Percentiles rank a stretch among this genome's conserved stretches.
phyloP scores from a whole-genome alignment of 768 basidiomycete genomes.

The Lactarius sanguifluus region DNA sequence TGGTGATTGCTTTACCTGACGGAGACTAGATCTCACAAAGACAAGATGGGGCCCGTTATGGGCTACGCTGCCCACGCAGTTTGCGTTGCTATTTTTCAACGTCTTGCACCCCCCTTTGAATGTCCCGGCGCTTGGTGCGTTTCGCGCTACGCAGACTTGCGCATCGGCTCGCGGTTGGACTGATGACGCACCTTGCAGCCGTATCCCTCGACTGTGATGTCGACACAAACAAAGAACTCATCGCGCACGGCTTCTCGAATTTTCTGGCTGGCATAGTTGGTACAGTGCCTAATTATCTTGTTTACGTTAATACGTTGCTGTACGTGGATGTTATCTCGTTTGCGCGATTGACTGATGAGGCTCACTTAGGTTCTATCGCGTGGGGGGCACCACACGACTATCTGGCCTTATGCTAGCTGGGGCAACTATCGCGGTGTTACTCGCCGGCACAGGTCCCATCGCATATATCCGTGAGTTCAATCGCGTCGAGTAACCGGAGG shows the following conservation, averaged over 20 bases:
- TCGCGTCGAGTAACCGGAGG: background rate
- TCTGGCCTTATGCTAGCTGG: constrained; percentile 84
- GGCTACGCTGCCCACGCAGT: constrained; percentile 88
- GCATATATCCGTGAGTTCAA: constrained; percentile 79
- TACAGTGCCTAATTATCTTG: constrained; percentile 86
- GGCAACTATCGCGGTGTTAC: constrained; percentile 66
- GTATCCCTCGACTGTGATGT: constrained; percentile 89
- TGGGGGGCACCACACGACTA: constrained; percentile 82
- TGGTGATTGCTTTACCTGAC: background rate
- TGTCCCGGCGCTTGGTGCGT: constrained; percentile 78
- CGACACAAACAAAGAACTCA: constrained; percentile 88
- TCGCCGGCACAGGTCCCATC: constrained; percentile 86
- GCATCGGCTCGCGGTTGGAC: background rate
- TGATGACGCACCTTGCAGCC: constrained; percentile 42
- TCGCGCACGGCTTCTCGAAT: constrained; percentile 92
- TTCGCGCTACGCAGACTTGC: background rate
- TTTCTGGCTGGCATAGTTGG: constrained; percentile 76
- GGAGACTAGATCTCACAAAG: constrained; percentile 52
- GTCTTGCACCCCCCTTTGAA: constrained; percentile 84
- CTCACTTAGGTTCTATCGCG: constrained; percentile 74
- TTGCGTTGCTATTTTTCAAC: constrained; percentile 89
- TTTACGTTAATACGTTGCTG: constrained; percentile 73
- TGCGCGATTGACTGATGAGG: constrained; percentile 27
- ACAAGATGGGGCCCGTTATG: constrained; percentile 68
- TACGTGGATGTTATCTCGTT: background rate